A percentile compares a stretch with the other conserved stretches of the same genome.
Conservation (phyloP, 371 early-diverging fungal genomes). For the Dichotomocladium elegans region DNA sequence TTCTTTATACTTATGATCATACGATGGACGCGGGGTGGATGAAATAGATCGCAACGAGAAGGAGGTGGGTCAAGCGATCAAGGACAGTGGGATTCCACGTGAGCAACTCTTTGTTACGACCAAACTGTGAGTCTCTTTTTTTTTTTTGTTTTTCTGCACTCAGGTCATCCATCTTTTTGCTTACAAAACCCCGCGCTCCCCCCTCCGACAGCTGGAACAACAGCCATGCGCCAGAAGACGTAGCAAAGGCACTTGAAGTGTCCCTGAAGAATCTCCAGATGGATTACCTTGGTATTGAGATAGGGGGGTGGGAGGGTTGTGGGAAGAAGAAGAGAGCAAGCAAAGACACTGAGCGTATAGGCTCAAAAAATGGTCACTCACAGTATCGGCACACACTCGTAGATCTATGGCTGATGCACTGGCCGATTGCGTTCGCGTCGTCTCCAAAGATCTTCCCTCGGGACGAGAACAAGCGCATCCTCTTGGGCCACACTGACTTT, state of each 20-base stretch:
- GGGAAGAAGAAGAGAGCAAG: too few relatives aligned
- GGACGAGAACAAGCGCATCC: slow-evolving; percentile 20
- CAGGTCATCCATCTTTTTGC: slow-evolving; percentile 23
- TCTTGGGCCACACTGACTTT: slow-evolving; percentile 15
- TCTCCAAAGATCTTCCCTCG: slow-evolving; percentile 7
- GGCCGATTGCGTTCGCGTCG: slow-evolving; percentile 29
- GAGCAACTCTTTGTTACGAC: slow-evolving; percentile 81
- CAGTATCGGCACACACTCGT: neutral
- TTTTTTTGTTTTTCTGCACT: neutral
- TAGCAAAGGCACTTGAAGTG: slow-evolving; percentile 39
- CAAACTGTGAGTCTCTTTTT: slow-evolving; percentile 55
- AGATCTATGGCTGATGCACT: slow-evolving; percentile 65
- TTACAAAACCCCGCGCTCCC: too few relatives aligned
- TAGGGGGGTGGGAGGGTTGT: too few relatives aligned
- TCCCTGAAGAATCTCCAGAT: slow-evolving; percentile 53
- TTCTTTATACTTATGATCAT: too few relatives aligned
- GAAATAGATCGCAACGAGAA: slow-evolving; percentile 59
- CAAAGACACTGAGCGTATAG: neutral
- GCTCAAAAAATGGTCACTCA: neutral
- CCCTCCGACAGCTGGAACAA: slow-evolving; percentile 56
- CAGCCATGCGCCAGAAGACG: slow-evolving; percentile 41
- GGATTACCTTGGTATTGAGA: slow-evolving; percentile 55
- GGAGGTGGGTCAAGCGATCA: slow-evolving; percentile 74
- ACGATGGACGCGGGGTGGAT: too few relatives aligned
- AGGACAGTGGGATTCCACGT: slow-evolving; percentile 54